phyloP scores from a whole-genome alignment of 2,329 filamentous ascomycete species.

The Massarina eburnea region DNA sequence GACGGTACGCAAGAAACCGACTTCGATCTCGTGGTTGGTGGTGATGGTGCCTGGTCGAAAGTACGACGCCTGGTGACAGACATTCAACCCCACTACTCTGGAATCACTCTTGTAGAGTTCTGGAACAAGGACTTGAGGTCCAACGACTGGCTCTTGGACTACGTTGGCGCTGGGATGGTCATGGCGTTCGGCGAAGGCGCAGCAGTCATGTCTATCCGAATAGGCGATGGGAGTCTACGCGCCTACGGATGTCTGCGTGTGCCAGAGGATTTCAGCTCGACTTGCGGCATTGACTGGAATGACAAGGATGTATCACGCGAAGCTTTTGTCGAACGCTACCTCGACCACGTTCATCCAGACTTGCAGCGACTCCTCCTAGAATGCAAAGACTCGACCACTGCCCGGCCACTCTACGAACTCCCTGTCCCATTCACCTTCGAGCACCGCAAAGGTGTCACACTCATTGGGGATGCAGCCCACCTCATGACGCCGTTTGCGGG shows the following conservation, averaged over 20 bases:
- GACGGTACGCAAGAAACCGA: constrained; percentile 31
- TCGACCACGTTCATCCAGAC: constrained; percentile 38
- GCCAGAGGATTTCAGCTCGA: constrained; percentile 43
- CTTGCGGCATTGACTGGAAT: constrained; percentile 49
- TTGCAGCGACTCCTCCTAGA: constrained; percentile 23
- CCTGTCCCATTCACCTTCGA: constrained; percentile 56
- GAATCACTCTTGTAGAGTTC: constrained; percentile 50
- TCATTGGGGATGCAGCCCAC: constrained; percentile 64
- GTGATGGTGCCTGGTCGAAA: constrained; percentile 52
- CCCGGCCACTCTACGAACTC: constrained; percentile 53
- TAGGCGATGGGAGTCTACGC: constrained; percentile 54
- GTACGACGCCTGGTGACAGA: constrained; percentile 29
- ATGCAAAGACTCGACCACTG: constrained; percentile 14
- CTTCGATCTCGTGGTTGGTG: constrained; percentile 52
- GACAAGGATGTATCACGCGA: constrained; percentile 41
- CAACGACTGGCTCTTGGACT: constrained; percentile 45
- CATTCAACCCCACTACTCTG: constrained; percentile 50
- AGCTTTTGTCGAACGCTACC: constrained; percentile 23
- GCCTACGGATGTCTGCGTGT: constrained; percentile 43
- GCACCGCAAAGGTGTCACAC: constrained; percentile 52
- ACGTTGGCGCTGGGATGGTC: constrained; percentile 47
- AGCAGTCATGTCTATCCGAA: constrained; percentile 46
- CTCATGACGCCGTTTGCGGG: constrained; percentile 61
- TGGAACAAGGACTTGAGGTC: constrained; percentile 48
- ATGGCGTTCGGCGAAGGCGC: constrained; percentile 43